phyloP scores from a whole-genome alignment of 495 filamentous ascomycete species.

The Aspergillus hancockii region DNA sequence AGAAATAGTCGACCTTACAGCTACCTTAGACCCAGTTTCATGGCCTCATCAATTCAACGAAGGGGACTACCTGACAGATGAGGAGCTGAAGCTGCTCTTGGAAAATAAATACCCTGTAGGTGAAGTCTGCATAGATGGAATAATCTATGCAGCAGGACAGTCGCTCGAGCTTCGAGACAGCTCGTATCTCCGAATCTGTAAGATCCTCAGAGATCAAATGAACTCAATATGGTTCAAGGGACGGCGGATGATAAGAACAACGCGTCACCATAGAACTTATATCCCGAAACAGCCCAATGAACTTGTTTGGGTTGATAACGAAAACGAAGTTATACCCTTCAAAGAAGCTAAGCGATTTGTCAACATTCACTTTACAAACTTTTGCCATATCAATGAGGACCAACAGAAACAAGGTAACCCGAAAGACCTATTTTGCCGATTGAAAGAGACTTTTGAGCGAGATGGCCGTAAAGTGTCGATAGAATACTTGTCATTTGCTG shows the following conservation, averaged over 20 bases:
- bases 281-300: constrained; percentile 25
- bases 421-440: constrained; percentile 29
- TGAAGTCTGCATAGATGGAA: constrained; percentile 21
- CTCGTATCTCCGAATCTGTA: constrained; percentile 23
- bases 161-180: constrained; percentile 25
- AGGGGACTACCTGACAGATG: constrained; percentile 28
- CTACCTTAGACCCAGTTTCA: neutral
- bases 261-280: constrained; percentile 13
- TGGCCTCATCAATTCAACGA: constrained; percentile 12
- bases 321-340: constrained; percentile 20
- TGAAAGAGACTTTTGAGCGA: constrained; percentile 23
- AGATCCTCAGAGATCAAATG: constrained; percentile 7
- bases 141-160: constrained; percentile 23
- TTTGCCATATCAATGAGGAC: constrained; percentile 16
- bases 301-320: constrained; percentile 29
- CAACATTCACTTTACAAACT: constrained; percentile 36
- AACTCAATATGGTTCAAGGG: constrained; percentile 23
- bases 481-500: constrained; percentile 30
- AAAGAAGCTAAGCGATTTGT: constrained; percentile 24
- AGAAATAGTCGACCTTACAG: constrained; percentile 13
- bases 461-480: constrained; percentile 21
- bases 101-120: neutral
- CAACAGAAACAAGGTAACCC: neutral
- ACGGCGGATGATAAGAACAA: constrained; percentile 17
- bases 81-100: constrained; percentile 17